phyloP scores from a whole-genome alignment of 768 basidiomycete genomes.

The Mrakia blollopis region DNA sequence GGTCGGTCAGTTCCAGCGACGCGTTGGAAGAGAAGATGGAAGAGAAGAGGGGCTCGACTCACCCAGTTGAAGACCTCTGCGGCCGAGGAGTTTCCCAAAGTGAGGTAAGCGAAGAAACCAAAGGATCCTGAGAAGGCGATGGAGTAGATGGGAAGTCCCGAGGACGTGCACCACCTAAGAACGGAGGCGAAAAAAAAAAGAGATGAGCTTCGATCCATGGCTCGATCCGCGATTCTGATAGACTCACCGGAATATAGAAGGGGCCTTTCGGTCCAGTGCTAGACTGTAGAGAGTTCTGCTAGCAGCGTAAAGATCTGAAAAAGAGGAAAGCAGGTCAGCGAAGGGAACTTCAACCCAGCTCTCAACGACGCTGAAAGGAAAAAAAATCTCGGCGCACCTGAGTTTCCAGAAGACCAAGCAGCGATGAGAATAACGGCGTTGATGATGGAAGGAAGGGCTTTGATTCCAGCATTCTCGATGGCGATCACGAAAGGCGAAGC shows the following conservation, averaged over 20 bases:
- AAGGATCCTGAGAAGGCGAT: slow-evolving; percentile 33
- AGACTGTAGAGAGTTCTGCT: slow-evolving; percentile 42
- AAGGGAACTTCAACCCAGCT: background rate
- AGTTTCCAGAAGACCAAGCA: slow-evolving; percentile 46
- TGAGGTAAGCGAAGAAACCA: slow-evolving; percentile 35
- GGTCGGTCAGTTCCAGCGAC: too few species aligned
- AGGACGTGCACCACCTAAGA: background rate
- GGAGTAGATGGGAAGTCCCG: slow-evolving; percentile 37
- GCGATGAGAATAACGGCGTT: slow-evolving; percentile 45
- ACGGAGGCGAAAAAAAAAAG: background rate
- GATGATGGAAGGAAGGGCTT: background rate
- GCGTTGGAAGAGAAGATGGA: too few species aligned
- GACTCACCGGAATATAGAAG: slow-evolving; percentile 38
- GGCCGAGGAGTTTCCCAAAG: slow-evolving; percentile 29
- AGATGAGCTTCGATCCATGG: background rate
- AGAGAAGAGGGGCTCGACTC: too few species aligned
- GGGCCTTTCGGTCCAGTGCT: slow-evolving; percentile 40
- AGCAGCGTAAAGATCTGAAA: slow-evolving; percentile 39
- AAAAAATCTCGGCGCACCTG: background rate
- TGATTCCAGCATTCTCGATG: slow-evolving; percentile 32
- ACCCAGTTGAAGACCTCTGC: slow-evolving; percentile 32
- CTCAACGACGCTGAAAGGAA: too few species aligned
- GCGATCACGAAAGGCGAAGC: slow-evolving; percentile 42
- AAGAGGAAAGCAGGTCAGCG: slow-evolving; percentile 41
- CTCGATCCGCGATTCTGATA: background rate